Evolutionary conservation across 257 asterid species (phyloP).

Genomic region (Hygrophila difformis): DNA sequence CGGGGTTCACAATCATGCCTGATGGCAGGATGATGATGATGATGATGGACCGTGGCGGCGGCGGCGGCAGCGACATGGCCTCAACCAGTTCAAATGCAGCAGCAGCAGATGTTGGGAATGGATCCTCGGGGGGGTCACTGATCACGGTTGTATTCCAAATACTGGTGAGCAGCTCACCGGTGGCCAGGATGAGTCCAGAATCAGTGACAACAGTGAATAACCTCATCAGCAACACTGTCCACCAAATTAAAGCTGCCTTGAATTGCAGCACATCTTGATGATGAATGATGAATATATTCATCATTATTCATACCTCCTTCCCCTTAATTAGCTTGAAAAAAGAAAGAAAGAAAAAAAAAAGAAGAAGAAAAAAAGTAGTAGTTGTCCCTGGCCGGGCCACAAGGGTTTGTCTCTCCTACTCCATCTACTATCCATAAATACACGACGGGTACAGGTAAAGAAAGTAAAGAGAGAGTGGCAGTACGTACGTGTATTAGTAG

Average conservation of each 20-base stretch:
- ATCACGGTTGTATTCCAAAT: slow-evolving; percentile 78
- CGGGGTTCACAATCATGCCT: slow-evolving; percentile 77
- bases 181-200: slow-evolving; percentile 78
- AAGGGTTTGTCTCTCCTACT: not conserved
- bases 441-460: slow-evolving; percentile 7
- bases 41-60: slow-evolving; percentile 7
- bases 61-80: slow-evolving; percentile 24
- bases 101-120: not conserved
- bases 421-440: slow-evolving; percentile 15
- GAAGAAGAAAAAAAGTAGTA: too few species aligned
- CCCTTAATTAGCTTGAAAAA: too few species aligned
- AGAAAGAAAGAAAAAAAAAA: too few species aligned
- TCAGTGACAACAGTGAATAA: slow-evolving; percentile 76
- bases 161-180: slow-evolving; percentile 62
- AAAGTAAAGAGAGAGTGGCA: not conserved
- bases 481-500: too few species aligned
- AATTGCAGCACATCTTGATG: slow-evolving; percentile 43
- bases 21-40: too few species aligned
- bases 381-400: too few species aligned
- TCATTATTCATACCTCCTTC: not conserved
- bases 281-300: not conserved
- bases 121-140: slow-evolving; percentile 62
- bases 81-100: slow-evolving; percentile 42
- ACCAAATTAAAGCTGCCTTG: slow-evolving; percentile 85
- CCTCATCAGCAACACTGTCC: slow-evolving; percentile 71